Evolutionary conservation across 495 filamentous ascomycete genomes (phyloP).

Genomic region (Hyphodiscus hymeniophilus): DNA sequence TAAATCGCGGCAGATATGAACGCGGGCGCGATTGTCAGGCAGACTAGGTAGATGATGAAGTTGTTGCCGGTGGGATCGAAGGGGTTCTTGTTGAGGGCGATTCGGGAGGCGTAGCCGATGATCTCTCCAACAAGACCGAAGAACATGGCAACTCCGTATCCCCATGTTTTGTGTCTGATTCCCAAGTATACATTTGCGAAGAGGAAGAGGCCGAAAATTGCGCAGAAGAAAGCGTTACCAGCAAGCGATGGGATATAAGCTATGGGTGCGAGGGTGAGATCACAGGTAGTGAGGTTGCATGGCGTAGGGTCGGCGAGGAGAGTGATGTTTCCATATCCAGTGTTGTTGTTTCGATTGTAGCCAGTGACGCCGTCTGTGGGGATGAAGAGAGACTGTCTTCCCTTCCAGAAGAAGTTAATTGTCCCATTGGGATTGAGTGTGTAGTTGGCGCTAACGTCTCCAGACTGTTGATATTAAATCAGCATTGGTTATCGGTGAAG

Average conservation of each 20-base stretch:
- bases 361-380: conserved; percentile 6
- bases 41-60: conserved; percentile 25
- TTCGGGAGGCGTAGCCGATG: conserved; percentile 27
- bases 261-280: not conserved
- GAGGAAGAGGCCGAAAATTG: conserved; percentile 14
- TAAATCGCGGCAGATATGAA: conserved; percentile 56
- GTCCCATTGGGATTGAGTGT: conserved; percentile 6
- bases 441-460: not conserved
- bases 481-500: no score
- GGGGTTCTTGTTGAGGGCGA: conserved; percentile 29
- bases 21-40: conserved; percentile 53
- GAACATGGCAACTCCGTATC: conserved; percentile 27
- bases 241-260: conserved; percentile 15
- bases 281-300: not conserved
- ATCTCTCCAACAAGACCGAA: conserved; percentile 29
- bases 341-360: conserved; percentile 4
- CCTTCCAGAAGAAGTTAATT: not conserved
- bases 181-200: conserved; percentile 7
- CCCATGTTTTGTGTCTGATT: conserved; percentile 15
- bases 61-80: conserved; percentile 21
- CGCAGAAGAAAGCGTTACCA: conserved; percentile 19
- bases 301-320: not conserved
- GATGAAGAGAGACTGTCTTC: conserved; percentile 1
- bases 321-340: conserved; percentile 8
- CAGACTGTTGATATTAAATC: no score